Evolutionary conservation across 768 basidiomycete species (phyloP), one percentile per base, ranked within the genome.

Genomic region (Boletus subcaerulescens): DNA sequence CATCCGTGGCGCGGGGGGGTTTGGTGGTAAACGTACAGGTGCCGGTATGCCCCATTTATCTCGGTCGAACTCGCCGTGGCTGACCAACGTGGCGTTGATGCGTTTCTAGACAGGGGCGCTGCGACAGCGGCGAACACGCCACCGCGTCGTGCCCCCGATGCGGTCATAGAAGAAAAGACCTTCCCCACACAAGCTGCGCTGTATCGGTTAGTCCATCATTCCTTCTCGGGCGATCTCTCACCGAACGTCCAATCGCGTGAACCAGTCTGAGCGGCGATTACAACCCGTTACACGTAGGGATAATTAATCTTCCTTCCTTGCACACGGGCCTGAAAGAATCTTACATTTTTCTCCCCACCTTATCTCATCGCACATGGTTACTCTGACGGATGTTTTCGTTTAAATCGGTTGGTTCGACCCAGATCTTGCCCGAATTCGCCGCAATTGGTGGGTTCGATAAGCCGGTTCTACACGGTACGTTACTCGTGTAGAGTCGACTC

Each of bases 391-490:
- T 20, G 11, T 13, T 40, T 8, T 26, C 2, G 33, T 15, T 46
- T n/a, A 10, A 56, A 61, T 59, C 39, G 51, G 36, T 45, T 13
- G 20, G 2, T 54, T 43, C 14, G 36, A 33, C 46, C 55, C 17
- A 93, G 89, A 93, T 99, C 62, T 84, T 89, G 49, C 95, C 97
- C 1, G 85, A 91, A 55, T 98, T 97, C 65, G 93, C 97, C 12
- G 87, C 89, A 12, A 87, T 96, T 47, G 95, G 93, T n/a, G 94
- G 94, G 0, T 98, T 96, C 69, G 87, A 93, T 60, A 85, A 85
- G 69, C 96, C 96, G 1, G 94, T 92, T 58, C 75, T 92, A 17
- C 90, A 91, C 62, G 90, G 80, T 77, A 55, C 39, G 56, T 24
- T 29, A 22, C 32, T 13, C 13, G 12, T n/a, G 15, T 22, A n/a